These are phyloP conservation scores for Tetragonia tetragonoides DNA, from an alignment of 148 eudicot species.

Conservation along the genomic window DNA sequence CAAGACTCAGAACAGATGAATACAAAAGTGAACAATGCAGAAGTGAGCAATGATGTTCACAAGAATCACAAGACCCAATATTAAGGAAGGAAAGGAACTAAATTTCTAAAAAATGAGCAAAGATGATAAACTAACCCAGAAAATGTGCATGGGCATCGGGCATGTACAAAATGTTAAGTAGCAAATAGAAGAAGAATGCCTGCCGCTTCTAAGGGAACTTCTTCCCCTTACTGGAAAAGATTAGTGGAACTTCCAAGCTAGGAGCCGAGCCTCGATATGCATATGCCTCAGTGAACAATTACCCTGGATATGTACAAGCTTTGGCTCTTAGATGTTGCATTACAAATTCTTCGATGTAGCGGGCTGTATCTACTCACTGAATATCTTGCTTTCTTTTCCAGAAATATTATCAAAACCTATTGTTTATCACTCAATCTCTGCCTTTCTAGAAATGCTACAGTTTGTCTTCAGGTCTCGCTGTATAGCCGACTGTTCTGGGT, in stretches of 20 bases:
- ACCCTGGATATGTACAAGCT: too few relatives aligned
- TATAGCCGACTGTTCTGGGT: slow-evolving; percentile 35
- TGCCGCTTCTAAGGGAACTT: too few relatives aligned
- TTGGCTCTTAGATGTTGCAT: too few relatives aligned
- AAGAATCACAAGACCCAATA: too few relatives aligned
- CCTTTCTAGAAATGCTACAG: slow-evolving; percentile 14
- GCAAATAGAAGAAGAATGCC: neutral
- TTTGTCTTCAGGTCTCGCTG: slow-evolving; percentile 34
- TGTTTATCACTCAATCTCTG: neutral
- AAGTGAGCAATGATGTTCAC: too few relatives aligned
- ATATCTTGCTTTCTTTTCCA: neutral
- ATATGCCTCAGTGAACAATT: neutral
- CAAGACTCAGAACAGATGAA: too few relatives aligned
- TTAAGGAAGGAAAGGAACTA: neutral
- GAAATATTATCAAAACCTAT: neutral
- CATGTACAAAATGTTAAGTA: neutral
- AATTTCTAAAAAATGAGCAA: neutral
- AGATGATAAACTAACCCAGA: neutral
- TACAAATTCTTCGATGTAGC: too few relatives aligned
- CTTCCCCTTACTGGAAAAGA: neutral
- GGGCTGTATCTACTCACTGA: neutral
- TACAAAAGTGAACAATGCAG: too few relatives aligned
- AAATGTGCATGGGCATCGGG: neutral
- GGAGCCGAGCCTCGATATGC: too few relatives aligned
- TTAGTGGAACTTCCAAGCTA: neutral